These are phyloP conservation scores for Capsaspora owczarzaki DNA, from an alignment of 78 protist genomes.

Conservation along the genomic window DNA sequence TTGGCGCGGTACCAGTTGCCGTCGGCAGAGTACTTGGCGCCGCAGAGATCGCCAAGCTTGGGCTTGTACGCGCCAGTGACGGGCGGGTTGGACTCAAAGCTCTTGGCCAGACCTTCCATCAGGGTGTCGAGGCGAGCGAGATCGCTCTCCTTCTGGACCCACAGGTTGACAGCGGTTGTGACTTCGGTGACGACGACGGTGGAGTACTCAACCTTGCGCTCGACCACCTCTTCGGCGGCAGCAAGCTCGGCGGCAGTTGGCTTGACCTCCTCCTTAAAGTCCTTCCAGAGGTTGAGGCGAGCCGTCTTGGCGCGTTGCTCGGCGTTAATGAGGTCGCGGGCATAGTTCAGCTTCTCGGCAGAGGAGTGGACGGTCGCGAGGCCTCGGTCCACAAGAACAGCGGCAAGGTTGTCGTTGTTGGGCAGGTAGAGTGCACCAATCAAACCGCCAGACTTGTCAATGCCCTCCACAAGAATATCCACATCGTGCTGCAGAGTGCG, in stretches of 20 bases:
- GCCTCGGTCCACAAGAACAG: neutral
- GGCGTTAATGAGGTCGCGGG: neutral
- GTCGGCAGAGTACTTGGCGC: neutral
- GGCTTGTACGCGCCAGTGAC: neutral
- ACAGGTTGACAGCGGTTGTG: neutral
- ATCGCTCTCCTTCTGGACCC: neutral
- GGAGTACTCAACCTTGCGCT: neutral
- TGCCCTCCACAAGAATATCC: neutral
- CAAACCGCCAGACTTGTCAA: slow-evolving; percentile 3
- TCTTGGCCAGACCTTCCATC: neutral
- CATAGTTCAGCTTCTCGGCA: neutral
- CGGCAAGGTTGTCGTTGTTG: neutral
- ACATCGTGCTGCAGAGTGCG: neutral
- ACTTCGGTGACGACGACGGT: neutral
- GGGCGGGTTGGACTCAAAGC: neutral
- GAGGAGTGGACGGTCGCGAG: neutral
- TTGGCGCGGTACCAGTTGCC: neutral
- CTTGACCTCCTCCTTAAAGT: slow-evolving; percentile 1
- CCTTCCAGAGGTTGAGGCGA: neutral
- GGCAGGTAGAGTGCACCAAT: neutral
- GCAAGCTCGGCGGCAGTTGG: neutral
- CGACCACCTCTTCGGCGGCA: neutral
- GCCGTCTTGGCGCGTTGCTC: neutral
- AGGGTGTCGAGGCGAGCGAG: neutral
- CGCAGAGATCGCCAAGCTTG: neutral